Evolutionary conservation across 1,284 basidiomycete species (phyloP).

Genomic region (Boletus semigastroideus): DNA sequence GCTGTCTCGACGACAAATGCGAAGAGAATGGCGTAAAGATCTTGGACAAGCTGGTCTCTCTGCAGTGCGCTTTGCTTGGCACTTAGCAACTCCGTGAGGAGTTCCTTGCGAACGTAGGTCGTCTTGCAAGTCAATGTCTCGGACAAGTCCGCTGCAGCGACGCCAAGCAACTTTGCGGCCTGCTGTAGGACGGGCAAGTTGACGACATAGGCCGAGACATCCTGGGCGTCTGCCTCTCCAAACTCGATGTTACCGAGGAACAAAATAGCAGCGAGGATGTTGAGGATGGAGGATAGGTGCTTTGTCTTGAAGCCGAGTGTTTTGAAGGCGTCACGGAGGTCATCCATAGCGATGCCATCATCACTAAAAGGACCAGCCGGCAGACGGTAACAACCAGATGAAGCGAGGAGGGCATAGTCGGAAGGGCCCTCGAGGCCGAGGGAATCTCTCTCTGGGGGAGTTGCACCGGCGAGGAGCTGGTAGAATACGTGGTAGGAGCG

Average conservation of each 20-base stretch:
- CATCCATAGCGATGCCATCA: conserved; percentile 81
- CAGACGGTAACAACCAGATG: conserved; percentile 83
- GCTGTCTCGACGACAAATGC: conserved; percentile 89
- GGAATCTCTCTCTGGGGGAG: conserved; percentile 71
- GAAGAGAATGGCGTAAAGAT: conserved; percentile 93
- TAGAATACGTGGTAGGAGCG: conserved; percentile 95
- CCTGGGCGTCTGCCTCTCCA: conserved; percentile 67
- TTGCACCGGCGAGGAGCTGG: conserved; percentile 88
- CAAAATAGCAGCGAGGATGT: conserved; percentile 79
- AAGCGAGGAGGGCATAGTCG: conserved; percentile 81
- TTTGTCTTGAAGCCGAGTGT: conserved; percentile 89
- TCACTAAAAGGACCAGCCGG: conserved; percentile 86
- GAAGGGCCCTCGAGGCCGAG: conserved; percentile 81
- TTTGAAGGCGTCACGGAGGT: conserved; percentile 78
- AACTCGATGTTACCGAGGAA: conserved; percentile 85
- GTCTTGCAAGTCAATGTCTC: conserved; percentile 82
- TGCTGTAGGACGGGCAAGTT: conserved; percentile 72
- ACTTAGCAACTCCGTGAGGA: conserved; percentile 80
- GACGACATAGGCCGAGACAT: conserved; percentile 66
- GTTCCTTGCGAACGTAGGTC: conserved; percentile 83
- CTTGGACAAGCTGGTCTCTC: conserved; percentile 76
- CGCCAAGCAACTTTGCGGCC: conserved; percentile 71
- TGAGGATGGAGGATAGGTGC: conserved; percentile 79
- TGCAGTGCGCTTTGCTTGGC: conserved; percentile 72
- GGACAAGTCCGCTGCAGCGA: conserved; percentile 74